Evolutionary conservation across 768 basidiomycete genomes (phyloP).

Genomic region (Lactarius akahatsu): DNA sequence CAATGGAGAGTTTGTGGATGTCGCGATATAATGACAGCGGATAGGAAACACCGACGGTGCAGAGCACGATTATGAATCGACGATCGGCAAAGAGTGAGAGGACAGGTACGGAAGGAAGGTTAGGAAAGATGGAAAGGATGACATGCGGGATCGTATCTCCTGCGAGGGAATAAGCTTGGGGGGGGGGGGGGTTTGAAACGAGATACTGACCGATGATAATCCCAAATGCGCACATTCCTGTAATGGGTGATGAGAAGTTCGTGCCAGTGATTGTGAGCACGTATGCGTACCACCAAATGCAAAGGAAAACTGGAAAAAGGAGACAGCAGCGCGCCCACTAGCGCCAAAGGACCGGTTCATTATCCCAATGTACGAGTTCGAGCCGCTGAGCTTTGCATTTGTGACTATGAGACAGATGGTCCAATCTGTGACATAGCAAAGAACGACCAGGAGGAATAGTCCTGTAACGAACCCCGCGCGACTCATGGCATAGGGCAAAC

Average conservation of each 20-base stretch:
- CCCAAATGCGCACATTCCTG: conserved; percentile 97
- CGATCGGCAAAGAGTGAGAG: conserved; percentile 79
- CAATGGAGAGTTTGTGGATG: conserved; percentile 94
- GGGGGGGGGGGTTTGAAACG: background rate
- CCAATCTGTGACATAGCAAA: conserved; percentile 93
- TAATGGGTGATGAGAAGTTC: background rate
- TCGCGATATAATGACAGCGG: conserved; percentile 95
- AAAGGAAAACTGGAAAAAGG: conserved; percentile 96
- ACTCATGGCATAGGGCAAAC: conserved; percentile 89
- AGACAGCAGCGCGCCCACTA: conserved; percentile 89
- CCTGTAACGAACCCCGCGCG: conserved; percentile 95
- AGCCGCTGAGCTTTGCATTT: conserved; percentile 94
- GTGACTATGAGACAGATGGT: conserved; percentile 94
- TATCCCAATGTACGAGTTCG: conserved; percentile 89
- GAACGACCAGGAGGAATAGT: conserved; percentile 70
- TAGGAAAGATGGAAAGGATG: conserved; percentile 82
- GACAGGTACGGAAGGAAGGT: conserved; percentile 59
- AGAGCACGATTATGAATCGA: conserved; percentile 84
- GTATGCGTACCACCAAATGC: conserved; percentile 82
- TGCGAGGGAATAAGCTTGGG: conserved; percentile 29
- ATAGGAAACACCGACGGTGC: conserved; percentile 87
- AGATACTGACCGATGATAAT: conserved; percentile 72
- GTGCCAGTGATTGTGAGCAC: background rate
- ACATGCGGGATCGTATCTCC: conserved; percentile 98
- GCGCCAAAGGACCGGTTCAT: conserved; percentile 93